These are phyloP conservation scores for Nemania diffusa DNA, from an alignment of 2,329 filamentous ascomycete species.

Conservation along the genomic window DNA sequence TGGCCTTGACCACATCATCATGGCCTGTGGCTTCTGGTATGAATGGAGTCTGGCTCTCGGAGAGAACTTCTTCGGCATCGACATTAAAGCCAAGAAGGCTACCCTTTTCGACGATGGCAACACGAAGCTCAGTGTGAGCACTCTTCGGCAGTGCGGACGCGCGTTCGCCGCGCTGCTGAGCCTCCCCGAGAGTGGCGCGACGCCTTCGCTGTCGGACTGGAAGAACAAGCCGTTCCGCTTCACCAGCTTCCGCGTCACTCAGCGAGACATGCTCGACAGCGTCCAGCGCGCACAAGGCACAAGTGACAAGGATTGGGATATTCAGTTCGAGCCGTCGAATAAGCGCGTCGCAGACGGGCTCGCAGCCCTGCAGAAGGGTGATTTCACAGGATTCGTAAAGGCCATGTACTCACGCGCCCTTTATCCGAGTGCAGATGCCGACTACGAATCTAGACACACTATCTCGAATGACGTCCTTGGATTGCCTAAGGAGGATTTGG, in stretches of 20 bases:
- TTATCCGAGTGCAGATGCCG: slow-evolving; percentile 51
- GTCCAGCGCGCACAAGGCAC: slow-evolving; percentile 66
- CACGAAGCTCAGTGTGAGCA: slow-evolving; percentile 64
- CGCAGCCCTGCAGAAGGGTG: slow-evolving; percentile 55
- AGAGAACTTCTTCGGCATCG: slow-evolving; percentile 57
- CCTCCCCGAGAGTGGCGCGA: slow-evolving; percentile 54
- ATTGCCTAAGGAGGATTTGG: slow-evolving; percentile 66
- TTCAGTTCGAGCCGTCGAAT: slow-evolving; percentile 57
- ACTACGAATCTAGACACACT: slow-evolving; percentile 54
- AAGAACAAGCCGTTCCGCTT: slow-evolving; percentile 61
- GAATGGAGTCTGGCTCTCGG: slow-evolving; percentile 59
- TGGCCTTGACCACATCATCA: slow-evolving; percentile 50
- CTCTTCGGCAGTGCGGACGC: slow-evolving; percentile 65
- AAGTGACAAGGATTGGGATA: slow-evolving; percentile 67
- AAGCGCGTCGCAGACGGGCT: slow-evolving; percentile 60
- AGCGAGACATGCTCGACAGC: slow-evolving; percentile 71
- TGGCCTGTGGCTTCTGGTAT: slow-evolving; percentile 62
- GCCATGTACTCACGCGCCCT: slow-evolving; percentile 67
- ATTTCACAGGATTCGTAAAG: slow-evolving; percentile 57
- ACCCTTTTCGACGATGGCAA: slow-evolving; percentile 65
- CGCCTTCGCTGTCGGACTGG: slow-evolving; percentile 54
- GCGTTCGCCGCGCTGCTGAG: slow-evolving; percentile 62
- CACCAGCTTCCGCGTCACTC: slow-evolving; percentile 65
- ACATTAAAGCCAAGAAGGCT: slow-evolving; percentile 53
- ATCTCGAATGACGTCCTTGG: slow-evolving; percentile 62